Evolutionary conservation across 768 basidiomycete genomes (phyloP).

Genomic region (Phaeotremella skinneri): DNA sequence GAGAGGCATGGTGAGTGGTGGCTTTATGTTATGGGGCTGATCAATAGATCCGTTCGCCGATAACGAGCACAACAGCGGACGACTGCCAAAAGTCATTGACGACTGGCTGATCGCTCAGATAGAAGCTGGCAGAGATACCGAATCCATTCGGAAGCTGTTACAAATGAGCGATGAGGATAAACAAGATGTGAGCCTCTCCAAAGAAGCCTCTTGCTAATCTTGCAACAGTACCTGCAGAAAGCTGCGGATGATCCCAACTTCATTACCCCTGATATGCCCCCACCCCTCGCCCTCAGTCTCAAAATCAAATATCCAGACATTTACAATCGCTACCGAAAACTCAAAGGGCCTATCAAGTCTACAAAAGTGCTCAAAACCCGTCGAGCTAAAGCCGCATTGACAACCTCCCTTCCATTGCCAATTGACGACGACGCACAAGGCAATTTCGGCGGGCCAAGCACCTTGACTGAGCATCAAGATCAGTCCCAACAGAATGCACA

Average conservation of each 20-base stretch:
- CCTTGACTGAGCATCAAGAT: not conserved
- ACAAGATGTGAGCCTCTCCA: conserved; percentile 19
- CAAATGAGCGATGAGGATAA: conserved; percentile 37
- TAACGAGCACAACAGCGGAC: conserved; percentile 23
- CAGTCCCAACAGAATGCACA: not conserved
- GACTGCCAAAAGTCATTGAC: conserved; percentile 37
- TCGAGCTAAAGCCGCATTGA: conserved; percentile 1
- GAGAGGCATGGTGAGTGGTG: conserved; percentile 44
- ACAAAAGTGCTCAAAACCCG: conserved; percentile 4
- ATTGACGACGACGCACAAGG: not conserved
- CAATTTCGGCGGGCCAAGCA: not conserved
- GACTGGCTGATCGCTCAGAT: conserved; percentile 42
- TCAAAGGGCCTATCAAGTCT: conserved; percentile 37
- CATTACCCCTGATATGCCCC: conserved; percentile 29
- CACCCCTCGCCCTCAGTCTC: conserved; percentile 28
- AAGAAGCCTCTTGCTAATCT: not conserved
- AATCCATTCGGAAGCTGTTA: conserved; percentile 35
- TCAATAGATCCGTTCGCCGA: conserved; percentile 38
- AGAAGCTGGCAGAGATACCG: conserved; percentile 29
- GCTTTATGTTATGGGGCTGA: conserved; percentile 2
- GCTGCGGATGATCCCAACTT: conserved; percentile 21
- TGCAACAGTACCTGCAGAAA: conserved; percentile 10
- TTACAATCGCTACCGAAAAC: conserved; percentile 45
- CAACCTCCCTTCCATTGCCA: not conserved
- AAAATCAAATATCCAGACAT: conserved; percentile 47